Conservation (phyloP, 2,329 filamentous ascomycete genomes). For the Tolypocladium ophioglossoides region DNA sequence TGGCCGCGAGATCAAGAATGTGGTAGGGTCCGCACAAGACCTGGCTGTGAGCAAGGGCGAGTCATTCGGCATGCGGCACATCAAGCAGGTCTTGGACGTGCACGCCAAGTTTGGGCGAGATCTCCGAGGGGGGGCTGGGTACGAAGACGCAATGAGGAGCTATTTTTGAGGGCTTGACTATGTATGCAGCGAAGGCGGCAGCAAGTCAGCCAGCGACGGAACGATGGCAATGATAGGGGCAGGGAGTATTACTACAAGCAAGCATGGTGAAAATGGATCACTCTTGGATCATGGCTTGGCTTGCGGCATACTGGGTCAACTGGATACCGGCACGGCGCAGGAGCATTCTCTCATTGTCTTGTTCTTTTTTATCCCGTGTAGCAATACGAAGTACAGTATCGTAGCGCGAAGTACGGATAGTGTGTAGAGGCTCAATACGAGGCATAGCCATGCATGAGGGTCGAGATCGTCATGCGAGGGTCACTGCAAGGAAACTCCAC, state of each 20-base stretch:
- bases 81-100: slow-evolving; percentile 74
- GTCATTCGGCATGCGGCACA: slow-evolving; percentile 65
- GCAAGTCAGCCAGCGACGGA: not conserved
- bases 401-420: not conserved
- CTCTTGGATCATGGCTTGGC: not conserved
- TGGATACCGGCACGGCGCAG: not conserved
- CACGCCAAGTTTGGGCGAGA: slow-evolving; percentile 75
- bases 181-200: not conserved
- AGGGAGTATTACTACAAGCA: not conserved
- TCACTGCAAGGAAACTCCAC: not conserved
- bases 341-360: not conserved
- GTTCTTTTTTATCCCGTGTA: not conserved
- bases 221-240: not conserved
- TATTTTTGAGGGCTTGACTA: slow-evolving; percentile 42
- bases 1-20: slow-evolving; percentile 73
- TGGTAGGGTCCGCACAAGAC: slow-evolving; percentile 71
- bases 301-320: not conserved
- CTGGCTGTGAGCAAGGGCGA: slow-evolving; percentile 67
- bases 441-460: not conserved
- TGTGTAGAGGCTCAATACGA: not conserved
- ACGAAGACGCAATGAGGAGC: slow-evolving; percentile 73
- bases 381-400: not conserved
- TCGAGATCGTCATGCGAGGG: not conserved
- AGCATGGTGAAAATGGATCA: not conserved
- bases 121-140: slow-evolving; percentile 69